Evolutionary conservation across 2,329 filamentous ascomycete genomes (phyloP).

Genomic region (Arthroderma uncinatum): DNA sequence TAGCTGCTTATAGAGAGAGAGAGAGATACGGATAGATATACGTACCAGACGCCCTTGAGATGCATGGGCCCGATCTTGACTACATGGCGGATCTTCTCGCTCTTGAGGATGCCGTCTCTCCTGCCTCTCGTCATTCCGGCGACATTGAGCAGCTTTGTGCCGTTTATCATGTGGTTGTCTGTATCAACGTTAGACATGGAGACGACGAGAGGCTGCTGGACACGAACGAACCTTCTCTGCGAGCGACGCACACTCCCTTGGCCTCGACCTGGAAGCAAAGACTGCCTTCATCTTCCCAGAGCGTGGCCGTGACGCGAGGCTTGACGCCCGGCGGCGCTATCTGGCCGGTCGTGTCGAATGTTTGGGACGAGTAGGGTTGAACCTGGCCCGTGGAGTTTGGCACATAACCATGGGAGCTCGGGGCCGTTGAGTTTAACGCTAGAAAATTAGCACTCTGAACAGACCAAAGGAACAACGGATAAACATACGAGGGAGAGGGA

Average conservation of each 20-base stretch:
- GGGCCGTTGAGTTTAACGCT: conserved; percentile 20
- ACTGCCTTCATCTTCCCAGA: conserved; percentile 98
- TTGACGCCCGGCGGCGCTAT: conserved; percentile 89
- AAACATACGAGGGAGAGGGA: conserved; percentile 49
- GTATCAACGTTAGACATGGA: background rate
- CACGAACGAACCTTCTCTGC: conserved; percentile 64
- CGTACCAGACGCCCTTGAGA: conserved; percentile 84
- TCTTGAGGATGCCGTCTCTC: conserved; percentile 92
- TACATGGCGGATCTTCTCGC: conserved; percentile 90
- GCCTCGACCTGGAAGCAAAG: conserved; percentile 97
- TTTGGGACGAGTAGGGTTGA: conserved; percentile 40
- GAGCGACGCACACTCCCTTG: conserved; percentile 86
- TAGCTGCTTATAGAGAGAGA: background rate
- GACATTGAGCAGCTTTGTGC: conserved; percentile 91
- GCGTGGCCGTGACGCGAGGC: conserved; percentile 84
- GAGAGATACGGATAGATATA: background rate
- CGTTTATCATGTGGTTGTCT: conserved; percentile 99
- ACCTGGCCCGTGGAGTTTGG: conserved; percentile 29
- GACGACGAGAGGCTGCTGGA: background rate
- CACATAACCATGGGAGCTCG: conserved; percentile 30
- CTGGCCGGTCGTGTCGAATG: conserved; percentile 81
- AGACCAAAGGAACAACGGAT: background rate
- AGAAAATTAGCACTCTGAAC: background rate
- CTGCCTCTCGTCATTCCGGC: conserved; percentile 95
- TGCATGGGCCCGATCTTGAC: conserved; percentile 99